These are phyloP conservation scores for Backusella psychrophila DNA, from an alignment of 192 early-diverging fungal species.

Conservation along the genomic window DNA sequence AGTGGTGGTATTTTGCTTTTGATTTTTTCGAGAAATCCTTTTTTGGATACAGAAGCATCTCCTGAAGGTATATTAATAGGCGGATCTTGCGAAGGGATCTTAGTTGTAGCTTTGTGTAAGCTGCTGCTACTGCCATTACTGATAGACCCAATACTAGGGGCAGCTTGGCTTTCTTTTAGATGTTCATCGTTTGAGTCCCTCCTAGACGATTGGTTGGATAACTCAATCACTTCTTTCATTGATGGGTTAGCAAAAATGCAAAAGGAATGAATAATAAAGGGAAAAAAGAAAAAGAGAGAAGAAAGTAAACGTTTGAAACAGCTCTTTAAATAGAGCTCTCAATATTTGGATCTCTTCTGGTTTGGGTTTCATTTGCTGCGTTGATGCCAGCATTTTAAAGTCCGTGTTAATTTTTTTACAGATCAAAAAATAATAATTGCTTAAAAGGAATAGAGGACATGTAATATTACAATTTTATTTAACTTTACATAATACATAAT, in stretches of 20 bases:
- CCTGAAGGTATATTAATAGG: background rate
- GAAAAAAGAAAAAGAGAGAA: background rate
- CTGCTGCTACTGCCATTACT: background rate
- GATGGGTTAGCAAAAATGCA: background rate
- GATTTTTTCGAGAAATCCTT: background rate
- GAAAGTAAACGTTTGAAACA: background rate
- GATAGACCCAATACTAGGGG: background rate
- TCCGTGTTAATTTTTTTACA: background rate
- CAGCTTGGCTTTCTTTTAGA: background rate
- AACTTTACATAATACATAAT: constrained; percentile 6
- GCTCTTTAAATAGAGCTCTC: background rate
- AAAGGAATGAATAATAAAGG: background rate
- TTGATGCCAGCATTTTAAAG: background rate
- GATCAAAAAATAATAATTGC: background rate
- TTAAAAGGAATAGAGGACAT: background rate
- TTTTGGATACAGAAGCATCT: background rate
- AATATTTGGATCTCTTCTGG: background rate
- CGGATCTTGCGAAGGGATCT: background rate
- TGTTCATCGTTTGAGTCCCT: background rate
- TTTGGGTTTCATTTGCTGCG: background rate
- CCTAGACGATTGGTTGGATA: background rate
- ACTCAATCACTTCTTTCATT: background rate
- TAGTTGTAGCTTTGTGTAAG: background rate
- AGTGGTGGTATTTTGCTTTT: constrained; percentile 12
- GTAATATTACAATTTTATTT: background rate